Evolutionary conservation across 257 asterid species (phyloP).

Genomic region (Nicotiana benthamiana): DNA sequence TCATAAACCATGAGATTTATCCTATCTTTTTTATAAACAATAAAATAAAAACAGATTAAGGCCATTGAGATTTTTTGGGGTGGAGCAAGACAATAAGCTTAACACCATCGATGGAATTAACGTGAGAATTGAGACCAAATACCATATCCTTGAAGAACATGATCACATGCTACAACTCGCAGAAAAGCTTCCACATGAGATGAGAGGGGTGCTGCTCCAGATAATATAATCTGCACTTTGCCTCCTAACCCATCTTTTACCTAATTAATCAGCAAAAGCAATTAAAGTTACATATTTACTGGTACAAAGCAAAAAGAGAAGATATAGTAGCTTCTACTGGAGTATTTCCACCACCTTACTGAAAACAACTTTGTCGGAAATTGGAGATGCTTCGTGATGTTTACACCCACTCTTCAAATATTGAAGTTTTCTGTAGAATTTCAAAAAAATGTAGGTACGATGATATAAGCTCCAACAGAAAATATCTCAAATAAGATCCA

Average conservation of each 20-base stretch:
- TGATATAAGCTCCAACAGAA: background rate
- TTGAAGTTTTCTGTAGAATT: constrained; percentile 56
- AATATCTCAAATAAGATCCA: constrained; percentile 3
- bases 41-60: background rate
- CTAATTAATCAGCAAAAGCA: constrained; percentile 23
- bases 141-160: constrained; percentile 99
- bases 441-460: constrained; percentile 5
- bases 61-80: background rate
- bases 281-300: background rate
- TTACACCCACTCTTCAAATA: constrained; percentile 63
- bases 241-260: constrained; percentile 95
- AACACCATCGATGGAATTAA: background rate
- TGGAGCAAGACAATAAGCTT: background rate
- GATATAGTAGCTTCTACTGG: background rate
- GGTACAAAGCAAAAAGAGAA: background rate
- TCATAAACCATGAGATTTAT: background rate
- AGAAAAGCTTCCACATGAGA: constrained; percentile 84
- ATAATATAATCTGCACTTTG: constrained; percentile 71
- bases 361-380: constrained; percentile 81
- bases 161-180: constrained; percentile 71
- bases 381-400: constrained; percentile 63
- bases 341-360: constrained; percentile 51
- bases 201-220: constrained; percentile 99
- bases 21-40: background rate
- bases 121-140: constrained; percentile 17